phyloP scores from a whole-genome alignment of 2,329 filamentous ascomycete genomes.

The Penicillium freii region DNA sequence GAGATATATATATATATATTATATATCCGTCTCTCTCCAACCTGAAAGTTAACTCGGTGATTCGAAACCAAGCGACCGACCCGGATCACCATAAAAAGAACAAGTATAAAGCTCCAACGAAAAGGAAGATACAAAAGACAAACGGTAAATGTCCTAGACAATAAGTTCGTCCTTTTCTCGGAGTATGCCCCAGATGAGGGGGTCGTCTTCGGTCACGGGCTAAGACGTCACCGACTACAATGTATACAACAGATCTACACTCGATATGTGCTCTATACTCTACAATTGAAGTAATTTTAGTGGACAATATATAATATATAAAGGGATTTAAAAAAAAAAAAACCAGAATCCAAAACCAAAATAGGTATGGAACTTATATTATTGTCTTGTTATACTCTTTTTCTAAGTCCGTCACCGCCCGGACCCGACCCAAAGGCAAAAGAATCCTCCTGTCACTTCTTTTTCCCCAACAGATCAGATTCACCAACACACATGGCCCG shows the following conservation, averaged over 20 bases:
- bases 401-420: constrained; percentile 2
- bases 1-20: not conserved
- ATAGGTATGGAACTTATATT: not conserved
- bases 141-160: not conserved
- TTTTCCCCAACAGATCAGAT: not conserved
- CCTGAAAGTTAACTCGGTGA: not conserved
- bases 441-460: not conserved
- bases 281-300: not conserved
- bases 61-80: not conserved
- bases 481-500: constrained; percentile 22
- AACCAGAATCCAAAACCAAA: not conserved
- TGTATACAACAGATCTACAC: not conserved
- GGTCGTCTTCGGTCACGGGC: constrained; percentile 1
- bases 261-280: not conserved
- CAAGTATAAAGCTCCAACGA: no score
- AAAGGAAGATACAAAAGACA: not conserved
- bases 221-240: constrained; percentile 6
- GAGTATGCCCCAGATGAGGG: not conserved
- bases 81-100: not conserved
- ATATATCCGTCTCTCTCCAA: not conserved
- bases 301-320: not conserved
- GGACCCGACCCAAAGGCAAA: not conserved
- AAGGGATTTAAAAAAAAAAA: no score
- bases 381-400: not conserved
- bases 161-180: not conserved